Base-by-base conservation (phyloP, 345 rosid species). In the Psidium guajava region DNA sequence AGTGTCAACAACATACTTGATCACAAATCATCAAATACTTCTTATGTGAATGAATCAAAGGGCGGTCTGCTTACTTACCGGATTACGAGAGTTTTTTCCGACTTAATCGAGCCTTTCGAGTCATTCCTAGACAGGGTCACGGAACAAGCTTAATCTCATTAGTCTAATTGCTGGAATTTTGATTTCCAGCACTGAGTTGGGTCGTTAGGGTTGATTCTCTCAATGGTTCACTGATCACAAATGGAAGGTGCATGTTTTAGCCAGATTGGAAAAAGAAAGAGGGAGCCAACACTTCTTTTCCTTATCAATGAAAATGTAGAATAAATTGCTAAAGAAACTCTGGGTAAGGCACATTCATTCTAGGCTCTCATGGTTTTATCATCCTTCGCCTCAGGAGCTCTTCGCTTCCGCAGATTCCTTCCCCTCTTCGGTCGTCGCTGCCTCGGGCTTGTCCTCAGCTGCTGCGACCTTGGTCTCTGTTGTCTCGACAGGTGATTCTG, bases 291-390 rank as follows among this genome's bases (percentile, higher is more conserved):
- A 50, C 52, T 11, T 50, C 13, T 50, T 50, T 50, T 50, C 52
- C 52, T 50, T 50, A 50, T 50, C 52, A 50, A 50, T 50, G 52
- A 50, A 50, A 50, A 50, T 50, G 93, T 92, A 95, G 86, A 94
- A 95, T 61, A 92, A 89, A 89, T 91, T 92, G 86, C 98, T 94
- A 83, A 91, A 85, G 89, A 94, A 92, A 91, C 98, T 97, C 77
- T 98, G 94, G 98, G 99, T 94, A 89, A 75, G 73, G 74, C 52
- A 44, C 85, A 21, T 15, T 82, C 24, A 53, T 69, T 57, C 54
- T 81, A 40, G 36, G 55, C 44, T 18, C 42, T 32, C 32, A 10
- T 49, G 28, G 12, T 59, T 25, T 16, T 53, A 27, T 21, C 21
- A 20, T 42, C 54, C 32, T 69, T 22, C 54, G 7, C 24, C 50